phyloP scores from a whole-genome alignment of 2,329 filamentous ascomycete species.

The Mycocentrospora acerina region DNA sequence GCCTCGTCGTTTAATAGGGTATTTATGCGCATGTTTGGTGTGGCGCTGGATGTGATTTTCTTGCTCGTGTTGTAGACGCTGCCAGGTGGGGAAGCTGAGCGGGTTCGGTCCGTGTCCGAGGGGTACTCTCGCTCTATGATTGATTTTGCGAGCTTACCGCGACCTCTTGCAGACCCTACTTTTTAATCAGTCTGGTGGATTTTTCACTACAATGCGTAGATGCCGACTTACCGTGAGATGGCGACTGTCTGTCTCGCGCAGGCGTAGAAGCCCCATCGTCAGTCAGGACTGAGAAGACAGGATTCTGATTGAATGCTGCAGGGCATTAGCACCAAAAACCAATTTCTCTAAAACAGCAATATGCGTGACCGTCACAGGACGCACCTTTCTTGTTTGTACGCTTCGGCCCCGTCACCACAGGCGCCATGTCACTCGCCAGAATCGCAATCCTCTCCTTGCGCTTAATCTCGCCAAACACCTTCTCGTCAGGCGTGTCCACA shows the following conservation, averaged over 20 bases:
- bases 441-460: constrained; percentile 72
- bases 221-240: constrained; percentile 35
- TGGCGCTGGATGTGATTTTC: constrained; percentile 24
- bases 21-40: constrained; percentile 51
- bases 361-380: too few species aligned
- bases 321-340: too few species aligned
- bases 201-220: neutral
- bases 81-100: constrained; percentile 46
- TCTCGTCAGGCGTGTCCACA: constrained; percentile 69
- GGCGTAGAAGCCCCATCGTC: constrained; percentile 45
- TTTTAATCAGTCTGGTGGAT: constrained; percentile 3
- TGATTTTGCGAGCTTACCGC: constrained; percentile 38
- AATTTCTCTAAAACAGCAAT: neutral
- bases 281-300: constrained; percentile 44
- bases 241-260: constrained; percentile 42
- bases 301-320: constrained; percentile 43
- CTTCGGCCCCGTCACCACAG: constrained; percentile 58
- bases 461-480: constrained; percentile 71
- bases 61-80: constrained; percentile 43
- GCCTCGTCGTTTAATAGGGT: constrained; percentile 51
- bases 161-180: constrained; percentile 38
- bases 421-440: constrained; percentile 72
- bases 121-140: constrained; percentile 40
- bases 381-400: constrained; percentile 51
- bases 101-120: constrained; percentile 50